Evolutionary conservation across 768 basidiomycete species (phyloP).

Genomic region (Lenzites betulinus): DNA sequence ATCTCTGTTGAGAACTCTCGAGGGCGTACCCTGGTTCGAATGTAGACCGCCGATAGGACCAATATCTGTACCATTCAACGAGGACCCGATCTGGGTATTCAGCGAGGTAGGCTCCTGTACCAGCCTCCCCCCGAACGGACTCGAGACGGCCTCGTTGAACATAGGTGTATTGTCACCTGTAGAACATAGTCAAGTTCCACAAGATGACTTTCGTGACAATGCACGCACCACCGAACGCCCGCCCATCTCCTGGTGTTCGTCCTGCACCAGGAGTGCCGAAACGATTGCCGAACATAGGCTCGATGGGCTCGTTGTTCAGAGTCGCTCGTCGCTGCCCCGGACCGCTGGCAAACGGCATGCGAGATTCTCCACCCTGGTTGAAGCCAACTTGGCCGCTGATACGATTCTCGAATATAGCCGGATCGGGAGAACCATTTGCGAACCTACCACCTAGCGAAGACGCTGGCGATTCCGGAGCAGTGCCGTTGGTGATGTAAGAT

Average conservation of each 20-base stretch:
- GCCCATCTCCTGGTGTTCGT: conserved; percentile 41
- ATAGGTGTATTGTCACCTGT: conserved; percentile 2
- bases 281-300: conserved; percentile 37
- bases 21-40: conserved; percentile 17
- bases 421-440: conserved; percentile 69
- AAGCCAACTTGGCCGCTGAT: conserved; percentile 40
- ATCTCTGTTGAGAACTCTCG: conserved; percentile 25
- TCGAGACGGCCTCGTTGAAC: conserved; percentile 3
- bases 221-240: conserved; percentile 36
- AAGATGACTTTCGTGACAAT: neutral
- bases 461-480: conserved; percentile 70
- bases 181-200: neutral
- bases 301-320: conserved; percentile 42
- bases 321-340: conserved; percentile 29
- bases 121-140: conserved; percentile 6
- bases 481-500: conserved; percentile 53
- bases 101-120: neutral
- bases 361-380: conserved; percentile 46
- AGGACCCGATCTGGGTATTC: neutral
- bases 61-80: conserved; percentile 16
- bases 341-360: conserved; percentile 23
- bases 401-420: conserved; percentile 27
- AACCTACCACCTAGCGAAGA: conserved; percentile 72
- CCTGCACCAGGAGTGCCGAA: conserved; percentile 33
- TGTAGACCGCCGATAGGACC: conserved; percentile 19